Base-by-base conservation (phyloP, 139 green algal species). In the Zygnema circumcarinatum region DNA sequence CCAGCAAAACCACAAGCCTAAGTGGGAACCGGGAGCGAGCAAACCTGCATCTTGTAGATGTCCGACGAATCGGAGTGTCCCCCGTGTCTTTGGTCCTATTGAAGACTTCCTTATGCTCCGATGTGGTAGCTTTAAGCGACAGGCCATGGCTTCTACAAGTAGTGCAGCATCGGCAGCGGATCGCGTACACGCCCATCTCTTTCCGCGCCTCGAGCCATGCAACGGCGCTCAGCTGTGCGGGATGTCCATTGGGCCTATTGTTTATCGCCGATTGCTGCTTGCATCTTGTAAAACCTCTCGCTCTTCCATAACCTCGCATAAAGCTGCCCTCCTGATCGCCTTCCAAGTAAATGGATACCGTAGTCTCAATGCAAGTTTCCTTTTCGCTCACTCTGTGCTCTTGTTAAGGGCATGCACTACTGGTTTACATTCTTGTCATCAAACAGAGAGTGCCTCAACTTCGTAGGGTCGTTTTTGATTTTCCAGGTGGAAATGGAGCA, bases 51-150 rank as follows among this genome's bases (percentile, higher is more conserved):
- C 79, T 90, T 20, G 81, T 79, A 25, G 72, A 67, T 20, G 40
- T 41, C 29, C 36, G 87, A 67, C 82, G 69, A 29, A 81, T 91
- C 16, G 87, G 87, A 33, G 42, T 85, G 0, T 89, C 87, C 35
- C 87, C 87, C 7, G 87, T 90, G 36, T 78, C 72, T 39, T 62
- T 91, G 1, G 31, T 79, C 1, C 86, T 72, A n/a, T 38, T 91
- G 40, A 11, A 54, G 1, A 31, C 81, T 21, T 75, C 36, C 0
- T 33, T 88, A 35, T 29, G 32, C 29, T 89, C 41, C 31, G 81
- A 91, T 32, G 62, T 91, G 11, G 54, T 91, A 32, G 87, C 68
- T 11, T 52, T 91, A 29, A 90, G 74, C 52, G 82, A 91, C 67
- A 35, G 82, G 1, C 87, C 87, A 16, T 91, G 87, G 87, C 81